These are phyloP conservation scores for Mycena olivaceomarginata DNA, from an alignment of 768 basidiomycete genomes.

Conservation along the genomic window DNA sequence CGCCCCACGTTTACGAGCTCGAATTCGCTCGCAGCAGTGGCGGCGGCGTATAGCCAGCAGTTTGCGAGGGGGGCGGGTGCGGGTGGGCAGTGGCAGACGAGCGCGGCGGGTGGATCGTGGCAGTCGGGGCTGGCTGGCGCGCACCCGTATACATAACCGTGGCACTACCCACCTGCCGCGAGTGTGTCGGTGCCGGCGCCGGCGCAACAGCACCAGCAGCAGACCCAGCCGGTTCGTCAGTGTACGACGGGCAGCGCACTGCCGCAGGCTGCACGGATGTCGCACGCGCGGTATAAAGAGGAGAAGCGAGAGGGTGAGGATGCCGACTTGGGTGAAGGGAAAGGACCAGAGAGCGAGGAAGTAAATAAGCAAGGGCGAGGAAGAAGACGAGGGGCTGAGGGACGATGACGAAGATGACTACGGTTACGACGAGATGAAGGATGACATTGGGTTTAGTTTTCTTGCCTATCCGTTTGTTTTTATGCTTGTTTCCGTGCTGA, in stretches of 20 bases:
- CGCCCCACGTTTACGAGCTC: slow-evolving; percentile 15
- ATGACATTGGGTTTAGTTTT: no score
- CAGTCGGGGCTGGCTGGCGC: neutral
- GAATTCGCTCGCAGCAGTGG: slow-evolving; percentile 35
- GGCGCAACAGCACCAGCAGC: neutral
- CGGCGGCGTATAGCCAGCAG: slow-evolving; percentile 31
- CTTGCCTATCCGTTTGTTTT: no score
- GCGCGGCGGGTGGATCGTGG: neutral
- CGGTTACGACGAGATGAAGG: no score
- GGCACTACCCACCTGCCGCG: neutral
- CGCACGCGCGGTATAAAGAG: neutral
- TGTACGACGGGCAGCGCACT: neutral
- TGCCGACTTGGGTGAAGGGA: neutral
- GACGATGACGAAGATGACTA: neutral
- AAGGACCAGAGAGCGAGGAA: slow-evolving; percentile 10
- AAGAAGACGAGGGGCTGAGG: neutral
- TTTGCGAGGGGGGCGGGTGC: neutral
- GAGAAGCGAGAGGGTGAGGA: neutral
- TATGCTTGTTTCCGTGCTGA: no score
- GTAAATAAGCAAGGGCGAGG: neutral
- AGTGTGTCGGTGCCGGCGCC: neutral
- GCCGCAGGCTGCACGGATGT: neutral
- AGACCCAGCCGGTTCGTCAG: neutral
- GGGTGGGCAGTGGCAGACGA: neutral
- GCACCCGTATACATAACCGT: neutral